These are phyloP conservation scores for Calocera cornea DNA, from an alignment of 768 basidiomycete genomes.

Conservation along the genomic window DNA sequence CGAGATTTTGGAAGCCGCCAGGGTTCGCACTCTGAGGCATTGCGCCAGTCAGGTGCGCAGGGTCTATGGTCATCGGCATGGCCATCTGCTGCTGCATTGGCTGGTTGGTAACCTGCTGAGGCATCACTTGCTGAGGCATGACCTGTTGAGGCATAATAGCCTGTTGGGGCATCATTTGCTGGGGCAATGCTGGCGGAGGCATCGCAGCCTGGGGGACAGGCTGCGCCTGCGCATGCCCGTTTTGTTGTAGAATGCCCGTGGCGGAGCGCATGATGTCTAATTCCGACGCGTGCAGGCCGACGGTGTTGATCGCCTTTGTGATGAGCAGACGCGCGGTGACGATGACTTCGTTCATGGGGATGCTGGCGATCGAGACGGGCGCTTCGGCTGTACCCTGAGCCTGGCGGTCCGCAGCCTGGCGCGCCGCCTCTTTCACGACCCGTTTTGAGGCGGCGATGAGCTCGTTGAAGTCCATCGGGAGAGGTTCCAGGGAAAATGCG, in stretches of 20 bases:
- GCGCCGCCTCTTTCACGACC: neutral
- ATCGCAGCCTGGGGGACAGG: neutral
- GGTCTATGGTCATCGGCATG: neutral
- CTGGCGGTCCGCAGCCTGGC: neutral
- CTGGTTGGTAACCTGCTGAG: neutral
- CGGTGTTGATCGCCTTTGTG: neutral
- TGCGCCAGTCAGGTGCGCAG: neutral
- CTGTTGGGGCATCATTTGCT: neutral
- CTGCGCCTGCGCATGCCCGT: neutral
- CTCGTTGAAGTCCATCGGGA: neutral
- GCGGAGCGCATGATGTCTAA: conserved; percentile 1
- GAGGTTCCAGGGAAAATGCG: neutral
- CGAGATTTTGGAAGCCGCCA: neutral
- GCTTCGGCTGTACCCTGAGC: neutral
- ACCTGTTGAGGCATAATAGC: neutral
- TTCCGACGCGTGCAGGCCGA: neutral
- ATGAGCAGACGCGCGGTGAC: neutral
- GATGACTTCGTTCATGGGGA: neutral
- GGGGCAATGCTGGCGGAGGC: neutral
- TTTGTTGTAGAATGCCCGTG: neutral
- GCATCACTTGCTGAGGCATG: neutral
- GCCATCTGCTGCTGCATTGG: neutral
- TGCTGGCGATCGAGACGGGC: neutral
- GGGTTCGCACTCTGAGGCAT: neutral
- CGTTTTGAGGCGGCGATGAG: neutral